These are phyloP conservation scores for Candida takata DNA, from an alignment of 805 yeast genomes.

Conservation along the genomic window DNA sequence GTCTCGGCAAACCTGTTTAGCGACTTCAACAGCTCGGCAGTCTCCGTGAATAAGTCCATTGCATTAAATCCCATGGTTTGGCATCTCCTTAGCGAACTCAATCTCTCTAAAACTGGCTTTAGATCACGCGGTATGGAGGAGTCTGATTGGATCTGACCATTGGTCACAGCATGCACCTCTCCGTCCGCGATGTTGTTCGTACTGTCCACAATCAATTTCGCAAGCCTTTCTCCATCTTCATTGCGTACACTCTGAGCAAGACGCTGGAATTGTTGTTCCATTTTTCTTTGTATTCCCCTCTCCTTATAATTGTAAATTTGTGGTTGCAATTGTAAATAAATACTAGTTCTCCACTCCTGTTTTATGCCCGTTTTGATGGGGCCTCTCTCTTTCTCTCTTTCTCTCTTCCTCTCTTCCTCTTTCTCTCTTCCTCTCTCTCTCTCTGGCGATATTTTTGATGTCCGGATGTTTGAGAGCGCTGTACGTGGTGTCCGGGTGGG, in stretches of 20 bases:
- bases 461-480: too few relatives aligned
- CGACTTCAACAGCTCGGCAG: slow-evolving; percentile 36
- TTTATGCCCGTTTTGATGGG: too few relatives aligned
- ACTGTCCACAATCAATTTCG: neutral
- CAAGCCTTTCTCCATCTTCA: slow-evolving; percentile 2
- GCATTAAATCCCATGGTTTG: slow-evolving; percentile 21
- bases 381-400: too few relatives aligned
- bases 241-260: neutral
- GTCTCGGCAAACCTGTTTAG: slow-evolving; percentile 48
- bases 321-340: too few relatives aligned
- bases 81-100: slow-evolving; percentile 14
- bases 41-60: slow-evolving; percentile 22
- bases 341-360: too few relatives aligned
- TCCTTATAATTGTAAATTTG: too few relatives aligned
- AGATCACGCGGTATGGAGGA: slow-evolving; percentile 5
- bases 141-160: neutral
- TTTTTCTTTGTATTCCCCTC: too few relatives aligned
- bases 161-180: neutral
- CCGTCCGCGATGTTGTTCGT: too few relatives aligned
- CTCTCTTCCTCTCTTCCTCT: too few relatives aligned
- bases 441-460: too few relatives aligned
- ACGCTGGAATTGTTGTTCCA: slow-evolving; percentile 1
- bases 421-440: too few relatives aligned
- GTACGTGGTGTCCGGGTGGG: too few relatives aligned
- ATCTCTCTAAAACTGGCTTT: slow-evolving; percentile 9